Evolutionary conservation across 768 basidiomycete species (phyloP), one percentile per base, ranked within the genome.

Genomic region (Daedalea quercina): DNA sequence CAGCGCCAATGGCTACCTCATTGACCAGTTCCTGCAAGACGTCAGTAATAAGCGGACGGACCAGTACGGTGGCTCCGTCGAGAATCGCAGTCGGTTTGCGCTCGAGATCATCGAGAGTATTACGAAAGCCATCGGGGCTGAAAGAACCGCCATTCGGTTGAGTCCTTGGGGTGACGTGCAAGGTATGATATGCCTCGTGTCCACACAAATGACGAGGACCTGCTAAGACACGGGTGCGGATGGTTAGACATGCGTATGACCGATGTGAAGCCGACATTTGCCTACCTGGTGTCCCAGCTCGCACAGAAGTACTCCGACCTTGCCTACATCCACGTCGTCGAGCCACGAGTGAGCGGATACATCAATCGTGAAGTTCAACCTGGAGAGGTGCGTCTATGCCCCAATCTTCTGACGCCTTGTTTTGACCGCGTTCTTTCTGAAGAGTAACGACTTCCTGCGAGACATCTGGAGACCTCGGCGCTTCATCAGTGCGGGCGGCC

Each of bases 181-280:
- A 68, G 66, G 69, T 58, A 58, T n/a, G n/a, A n/a, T n/a, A n/a
- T 54, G 62, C 33, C 31, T 45, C n/a, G 7, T 11, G n/a, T 19
- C 9, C 46, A 20, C 46, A n/a, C 33, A 3, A 6, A 3, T 3
- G 11, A 19, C 3, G 25, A 9, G 15, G 25, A 19, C 3, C 31
- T 28, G 19, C 45, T 23, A 24, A 47, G 9, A 9, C 12, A 23
- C 11, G 12, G n/a, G 6, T 25, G 22, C 3, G 9, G 12, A 12
- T 33, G 22, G 2, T 47, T 28, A 57, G 63, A 43, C 6, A 80
- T 84, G 79, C 63, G 70, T 7, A 79, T 81, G 77, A 55, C 60
- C 2, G 73, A 85, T 53, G 82, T 81, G 0, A 65, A 73, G 2
- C 78, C 81, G 0, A 77, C 77, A 9, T 87, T 79, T 67, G 56